Evolutionary conservation across 1,284 basidiomycete species (phyloP), one percentile per base, ranked within the genome.

Genomic region (Peniophora sp.): DNA sequence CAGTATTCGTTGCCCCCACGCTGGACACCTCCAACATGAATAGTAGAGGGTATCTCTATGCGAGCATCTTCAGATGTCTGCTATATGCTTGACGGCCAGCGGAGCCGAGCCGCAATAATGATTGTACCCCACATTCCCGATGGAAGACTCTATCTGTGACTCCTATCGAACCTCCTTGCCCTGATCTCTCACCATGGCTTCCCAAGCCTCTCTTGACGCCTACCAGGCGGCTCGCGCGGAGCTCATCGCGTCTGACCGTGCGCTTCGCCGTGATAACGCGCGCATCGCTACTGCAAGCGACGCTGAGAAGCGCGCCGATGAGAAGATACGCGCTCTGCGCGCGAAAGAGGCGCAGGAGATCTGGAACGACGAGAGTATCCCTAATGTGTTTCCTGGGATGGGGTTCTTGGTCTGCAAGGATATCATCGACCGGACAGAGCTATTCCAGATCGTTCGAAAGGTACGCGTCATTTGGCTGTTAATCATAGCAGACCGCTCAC

Each of bases 391-490:
- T 57, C 83, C 84, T 36, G 85, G 86, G 27, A 88, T 87, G 85
- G 83, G 80, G 56, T 88, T 87, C 57, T 65, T 87, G 55, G 86
- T 81, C 48, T 82, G 84, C 68, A 84, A 85, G 81, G 81, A 80
- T 55, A 74, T 82, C 47, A 83, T 86, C 37, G 62, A 75, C 22
- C 71, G 74, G 58, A 85, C 84, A 0, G 69, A 69, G 54, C 58
- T 88, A 23, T 87, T 84, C 57, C 58, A 75, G 42, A 71, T 85
- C 35, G 59, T 88, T 47, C 72, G 65, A 57, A 83, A 82, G 73
- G 84, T 74, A 48, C 44, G 51, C 55, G 51, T 51, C 15, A 39
- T 24, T 46, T 42, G 46, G 10, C 15, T 17, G 39, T 11, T 47
- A 17, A 14, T 49, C 17, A 18, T 3, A 22, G 3, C 5, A 18